Conservation (phyloP, 495 filamentous ascomycete genomes). For the Sporormia fimetaria region DNA sequence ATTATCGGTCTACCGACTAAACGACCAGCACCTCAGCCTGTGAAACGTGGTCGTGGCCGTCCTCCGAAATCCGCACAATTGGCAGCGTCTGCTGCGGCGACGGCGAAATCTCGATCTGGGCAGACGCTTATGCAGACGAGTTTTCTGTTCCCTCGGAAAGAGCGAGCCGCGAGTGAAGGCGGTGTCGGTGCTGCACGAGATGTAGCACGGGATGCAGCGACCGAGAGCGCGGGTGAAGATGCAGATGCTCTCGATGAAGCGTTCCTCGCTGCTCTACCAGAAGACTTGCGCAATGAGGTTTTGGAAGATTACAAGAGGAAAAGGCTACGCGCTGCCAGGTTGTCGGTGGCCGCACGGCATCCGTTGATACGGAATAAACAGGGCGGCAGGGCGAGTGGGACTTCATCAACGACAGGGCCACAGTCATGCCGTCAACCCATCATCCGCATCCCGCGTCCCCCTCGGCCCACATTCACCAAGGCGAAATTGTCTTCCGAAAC, state of each 20-base stretch:
- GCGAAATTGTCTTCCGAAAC: constrained; percentile 41
- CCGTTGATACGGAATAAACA: too few relatives aligned
- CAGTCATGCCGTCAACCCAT: not conserved
- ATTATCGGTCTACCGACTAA: constrained; percentile 34
- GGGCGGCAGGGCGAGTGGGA: too few relatives aligned
- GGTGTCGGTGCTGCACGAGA: not conserved
- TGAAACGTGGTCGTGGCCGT: constrained; percentile 36
- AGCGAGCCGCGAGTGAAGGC: not conserved
- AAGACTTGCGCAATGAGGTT: constrained; percentile 68
- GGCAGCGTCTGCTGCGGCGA: constrained; percentile 10
- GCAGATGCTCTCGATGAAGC: constrained; percentile 47
- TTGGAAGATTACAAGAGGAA: constrained; percentile 56
- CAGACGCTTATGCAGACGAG: constrained; percentile 51
- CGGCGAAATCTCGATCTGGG: constrained; percentile 1
- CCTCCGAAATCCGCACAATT: constrained; percentile 26
- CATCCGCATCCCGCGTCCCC: constrained; percentile 34
- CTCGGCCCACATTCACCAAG: constrained; percentile 55
- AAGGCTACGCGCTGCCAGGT: constrained; percentile 34
- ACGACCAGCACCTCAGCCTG: constrained; percentile 49
- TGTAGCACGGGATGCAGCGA: constrained; percentile 16
- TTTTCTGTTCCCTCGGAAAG: constrained; percentile 38
- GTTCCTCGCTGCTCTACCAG: constrained; percentile 71
- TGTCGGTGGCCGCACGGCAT: constrained; percentile 27
- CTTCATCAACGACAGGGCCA: not conserved
- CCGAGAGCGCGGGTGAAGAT: not conserved